A percentile compares a stretch with the other conserved stretches of the same genome.
phyloP scores from a whole-genome alignment of 2,329 filamentous ascomycete genomes.

The Trichoderma atroviride region DNA sequence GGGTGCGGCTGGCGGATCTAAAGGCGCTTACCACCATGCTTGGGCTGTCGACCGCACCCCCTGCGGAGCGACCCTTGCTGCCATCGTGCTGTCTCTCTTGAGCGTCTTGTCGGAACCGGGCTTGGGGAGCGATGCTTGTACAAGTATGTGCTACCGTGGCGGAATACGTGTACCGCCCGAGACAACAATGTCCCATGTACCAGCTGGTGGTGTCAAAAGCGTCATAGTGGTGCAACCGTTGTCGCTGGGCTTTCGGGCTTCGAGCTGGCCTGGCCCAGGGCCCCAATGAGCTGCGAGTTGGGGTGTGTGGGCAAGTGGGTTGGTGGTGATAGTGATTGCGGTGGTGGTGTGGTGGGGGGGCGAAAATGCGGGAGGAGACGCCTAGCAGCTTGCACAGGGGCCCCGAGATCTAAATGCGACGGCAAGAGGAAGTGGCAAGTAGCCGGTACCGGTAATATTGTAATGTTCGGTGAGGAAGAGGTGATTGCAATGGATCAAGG shows the following conservation, averaged over 20 bases:
- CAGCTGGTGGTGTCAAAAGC: not conserved
- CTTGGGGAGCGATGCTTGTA: not conserved
- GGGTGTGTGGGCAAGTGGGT: not conserved
- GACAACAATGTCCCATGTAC: constrained; percentile 6
- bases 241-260: not conserved
- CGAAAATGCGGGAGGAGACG: constrained; percentile 14
- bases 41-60: constrained; percentile 23
- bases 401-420: constrained; percentile 9
- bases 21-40: constrained; percentile 23
- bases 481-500: not conserved
- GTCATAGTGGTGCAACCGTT: constrained; percentile 9
- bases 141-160: constrained; percentile 2
- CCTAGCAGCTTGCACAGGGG: not conserved
- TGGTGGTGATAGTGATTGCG: constrained; percentile 10
- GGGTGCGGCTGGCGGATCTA: constrained; percentile 27
- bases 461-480: not conserved
- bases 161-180: constrained; percentile 4
- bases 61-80: constrained; percentile 20
- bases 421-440: not conserved
- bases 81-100: not conserved
- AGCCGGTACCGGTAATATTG: not conserved
- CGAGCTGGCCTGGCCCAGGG: constrained; percentile 9
- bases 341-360: constrained; percentile 19
- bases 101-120: not conserved
- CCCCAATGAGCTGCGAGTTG: not conserved